Evolutionary conservation across 2,329 filamentous ascomycete species (phyloP).

Genomic region (Chrysosporium queenslandicum): DNA sequence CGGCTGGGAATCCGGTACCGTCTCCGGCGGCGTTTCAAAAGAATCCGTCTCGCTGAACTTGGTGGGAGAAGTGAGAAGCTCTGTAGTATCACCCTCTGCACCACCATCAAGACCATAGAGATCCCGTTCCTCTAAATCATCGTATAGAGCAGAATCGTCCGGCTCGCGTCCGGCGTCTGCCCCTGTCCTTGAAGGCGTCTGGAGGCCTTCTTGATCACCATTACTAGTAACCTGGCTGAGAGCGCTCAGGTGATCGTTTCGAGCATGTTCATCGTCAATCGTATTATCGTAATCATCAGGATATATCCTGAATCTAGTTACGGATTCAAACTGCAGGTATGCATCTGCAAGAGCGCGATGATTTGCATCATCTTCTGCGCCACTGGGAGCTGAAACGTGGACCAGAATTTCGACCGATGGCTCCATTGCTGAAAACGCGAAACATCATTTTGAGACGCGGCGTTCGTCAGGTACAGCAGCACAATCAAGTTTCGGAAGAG

Average conservation of each 20-base stretch:
- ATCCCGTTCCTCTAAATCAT: background rate
- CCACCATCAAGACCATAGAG: background rate
- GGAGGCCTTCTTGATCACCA: background rate
- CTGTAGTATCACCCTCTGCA: background rate
- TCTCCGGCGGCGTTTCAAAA: constrained; percentile 11
- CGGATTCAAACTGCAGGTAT: constrained; percentile 28
- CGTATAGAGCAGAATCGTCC: background rate
- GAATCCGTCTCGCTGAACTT: constrained; percentile 2
- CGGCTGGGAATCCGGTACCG: constrained; percentile 13
- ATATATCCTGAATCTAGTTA: constrained; percentile 22
- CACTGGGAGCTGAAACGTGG: constrained; percentile 34
- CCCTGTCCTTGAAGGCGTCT: background rate
- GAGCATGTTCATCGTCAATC: background rate
- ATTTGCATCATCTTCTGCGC: constrained; percentile 29
- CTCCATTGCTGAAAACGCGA: constrained; percentile 6
- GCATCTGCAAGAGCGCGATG: constrained; percentile 33
- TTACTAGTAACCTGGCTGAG: background rate
- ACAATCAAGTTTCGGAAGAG: background rate
- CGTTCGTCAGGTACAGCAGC: background rate
- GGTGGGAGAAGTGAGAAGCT: background rate
- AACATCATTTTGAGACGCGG: constrained; percentile 3
- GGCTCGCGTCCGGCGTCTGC: background rate
- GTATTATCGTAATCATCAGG: constrained; percentile 1
- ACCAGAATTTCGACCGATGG: constrained; percentile 31
- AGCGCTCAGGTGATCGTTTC: background rate